These are phyloP conservation scores for Sporothrix globosa DNA, from an alignment of 2,329 filamentous ascomycete genomes.

Conservation along the genomic window DNA sequence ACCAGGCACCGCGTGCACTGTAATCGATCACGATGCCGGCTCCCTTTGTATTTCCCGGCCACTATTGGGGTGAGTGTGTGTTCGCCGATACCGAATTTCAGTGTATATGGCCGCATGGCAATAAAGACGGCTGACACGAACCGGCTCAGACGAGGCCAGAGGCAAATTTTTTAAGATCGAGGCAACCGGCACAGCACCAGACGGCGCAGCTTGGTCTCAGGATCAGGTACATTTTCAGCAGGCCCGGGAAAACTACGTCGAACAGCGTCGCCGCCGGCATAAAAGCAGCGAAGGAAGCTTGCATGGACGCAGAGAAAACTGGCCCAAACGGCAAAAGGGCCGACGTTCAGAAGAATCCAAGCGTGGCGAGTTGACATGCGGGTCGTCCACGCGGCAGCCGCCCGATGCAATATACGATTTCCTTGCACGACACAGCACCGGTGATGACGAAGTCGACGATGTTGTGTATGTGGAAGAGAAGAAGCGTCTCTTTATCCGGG, in stretches of 20 bases:
- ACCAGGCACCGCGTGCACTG: too few relatives aligned
- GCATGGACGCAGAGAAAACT: neutral
- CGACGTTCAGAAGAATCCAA: neutral
- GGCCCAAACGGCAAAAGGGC: neutral
- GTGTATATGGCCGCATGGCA: neutral
- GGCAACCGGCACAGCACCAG: conserved; percentile 53
- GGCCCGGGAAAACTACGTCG: neutral
- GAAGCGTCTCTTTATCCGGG: neutral
- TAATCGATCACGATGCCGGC: conserved; percentile 30
- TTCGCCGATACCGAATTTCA: neutral
- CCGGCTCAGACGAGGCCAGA: conserved; percentile 54
- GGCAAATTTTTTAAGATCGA: conserved; percentile 70
- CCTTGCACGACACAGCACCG: neutral
- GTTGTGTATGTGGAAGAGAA: neutral
- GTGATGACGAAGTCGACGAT: neutral
- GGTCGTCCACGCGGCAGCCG: neutral
- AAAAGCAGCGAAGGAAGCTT: neutral
- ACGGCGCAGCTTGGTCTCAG: conserved; percentile 58
- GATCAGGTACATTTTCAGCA: conserved; percentile 49
- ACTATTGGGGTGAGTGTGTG: conserved; percentile 55
- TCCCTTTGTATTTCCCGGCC: conserved; percentile 53
- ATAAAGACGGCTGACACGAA: neutral
- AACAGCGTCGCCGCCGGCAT: neutral
- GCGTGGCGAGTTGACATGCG: neutral
- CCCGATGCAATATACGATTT: neutral